Base-by-base conservation (phyloP, 2,329 filamentous ascomycete genomes). In the Tothia fuscella region DNA sequence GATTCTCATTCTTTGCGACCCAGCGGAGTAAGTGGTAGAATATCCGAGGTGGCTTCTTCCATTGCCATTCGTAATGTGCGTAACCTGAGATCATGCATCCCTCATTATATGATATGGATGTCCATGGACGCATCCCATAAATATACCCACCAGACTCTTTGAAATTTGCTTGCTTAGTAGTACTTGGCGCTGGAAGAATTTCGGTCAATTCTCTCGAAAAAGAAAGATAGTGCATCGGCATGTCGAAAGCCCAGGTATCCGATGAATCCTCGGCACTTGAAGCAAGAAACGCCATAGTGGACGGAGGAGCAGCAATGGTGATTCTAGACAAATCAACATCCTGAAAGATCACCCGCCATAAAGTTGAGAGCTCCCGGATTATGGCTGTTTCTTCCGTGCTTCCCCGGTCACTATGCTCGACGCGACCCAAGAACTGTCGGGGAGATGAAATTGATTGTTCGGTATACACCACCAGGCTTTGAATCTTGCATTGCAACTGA, bases 81-180 rank as follows among this genome's bases (percentile, higher is more conserved):
- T 84, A 88, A 5, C 76, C 79, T 44, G 70, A 70, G n/a, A 81
- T 70, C 4, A 76, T 84, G 0, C 80, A 84, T 6, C 81, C 80
- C 60, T 89, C 82, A 54, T 88, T 88, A 48, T 86, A 72, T 2
- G 72, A 63, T 0, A 86, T 51, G 14, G 72, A 68, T 0, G 66
- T 68, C 82, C 83, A 88, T 2, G 71, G 71, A 1, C 72, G 68
- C n/a, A 72, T 62, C 20, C 67, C 67, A 33, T 84, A 69, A n/a
- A n/a, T n/a, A n/a, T n/a, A 1, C 85, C 58, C 19, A 10, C 19
- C 19, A 19, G 19, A 21, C n/a, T 19, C 31, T 41, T 30, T 12
- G 7, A 30, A 24, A 9, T 20, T 19, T 24, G 19, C 16, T 41
- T 41, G 25, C 14, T 12, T 4, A 19, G 35, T 42, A 6, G 43